phyloP scores from a whole-genome alignment of 2,329 filamentous ascomycete species.

The Akanthomyces lecanii region DNA sequence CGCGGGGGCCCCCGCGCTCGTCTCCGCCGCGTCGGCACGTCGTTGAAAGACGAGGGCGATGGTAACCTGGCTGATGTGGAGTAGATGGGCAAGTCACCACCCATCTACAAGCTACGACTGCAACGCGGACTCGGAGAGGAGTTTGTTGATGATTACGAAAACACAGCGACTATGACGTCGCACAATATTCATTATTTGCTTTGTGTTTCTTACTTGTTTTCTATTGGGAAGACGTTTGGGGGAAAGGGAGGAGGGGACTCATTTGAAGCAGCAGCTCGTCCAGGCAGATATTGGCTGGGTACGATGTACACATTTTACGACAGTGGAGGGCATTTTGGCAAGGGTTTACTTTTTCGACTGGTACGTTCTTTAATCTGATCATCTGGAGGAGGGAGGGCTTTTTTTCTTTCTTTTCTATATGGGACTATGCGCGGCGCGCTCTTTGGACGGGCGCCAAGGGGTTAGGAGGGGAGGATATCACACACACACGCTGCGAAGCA shows the following conservation, averaged over 20 bases:
- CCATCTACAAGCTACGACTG: no score
- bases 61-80: conserved; percentile 16
- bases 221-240: background rate
- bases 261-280: no score
- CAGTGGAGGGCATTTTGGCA: background rate
- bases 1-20: background rate
- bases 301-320: background rate
- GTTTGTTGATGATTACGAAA: background rate
- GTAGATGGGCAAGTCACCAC: background rate
- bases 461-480: background rate
- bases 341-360: background rate
- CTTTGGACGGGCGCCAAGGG: background rate
- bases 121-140: background rate
- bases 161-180: background rate
- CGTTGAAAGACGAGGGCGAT: conserved; percentile 1
- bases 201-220: background rate
- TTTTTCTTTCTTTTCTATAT: background rate
- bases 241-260: no score
- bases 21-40: background rate
- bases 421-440: background rate
- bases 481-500: conserved; percentile 3
- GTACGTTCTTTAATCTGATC: conserved; percentile 1
- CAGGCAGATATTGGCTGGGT: background rate
- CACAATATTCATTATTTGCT: background rate
- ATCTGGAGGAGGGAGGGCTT: background rate